These are phyloP conservation scores for Alectoria sarmentosa DNA, from an alignment of 495 filamentous ascomycete genomes.

Conservation along the genomic window DNA sequence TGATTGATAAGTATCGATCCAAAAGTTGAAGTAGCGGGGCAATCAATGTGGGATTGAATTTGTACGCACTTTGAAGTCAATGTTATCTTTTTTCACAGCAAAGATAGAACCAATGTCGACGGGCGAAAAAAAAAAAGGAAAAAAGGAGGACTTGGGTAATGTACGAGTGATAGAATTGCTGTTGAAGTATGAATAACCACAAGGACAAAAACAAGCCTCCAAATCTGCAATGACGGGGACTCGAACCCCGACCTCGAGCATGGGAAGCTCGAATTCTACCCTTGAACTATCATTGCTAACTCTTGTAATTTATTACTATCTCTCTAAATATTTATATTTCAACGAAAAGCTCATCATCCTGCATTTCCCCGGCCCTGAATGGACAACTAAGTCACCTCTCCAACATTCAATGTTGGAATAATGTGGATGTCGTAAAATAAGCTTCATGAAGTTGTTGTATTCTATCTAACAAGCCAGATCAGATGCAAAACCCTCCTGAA, in stretches of 20 bases:
- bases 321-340: too few relatives aligned
- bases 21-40: not conserved
- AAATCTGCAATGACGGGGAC: constrained; percentile 25
- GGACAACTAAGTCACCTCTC: not conserved
- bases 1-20: not conserved
- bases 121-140: too few relatives aligned
- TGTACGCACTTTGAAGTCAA: too few relatives aligned
- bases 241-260: constrained; percentile 31
- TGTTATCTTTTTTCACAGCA: too few relatives aligned
- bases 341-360: too few relatives aligned
- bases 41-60: not conserved
- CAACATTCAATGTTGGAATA: not conserved
- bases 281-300: constrained; percentile 27
- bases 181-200: too few relatives aligned
- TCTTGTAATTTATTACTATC: too few relatives aligned
- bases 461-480: not conserved
- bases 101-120: too few relatives aligned
- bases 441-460: not conserved
- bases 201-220: too few relatives aligned
- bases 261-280: constrained; percentile 33
- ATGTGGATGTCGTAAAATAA: not conserved
- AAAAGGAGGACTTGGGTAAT: too few relatives aligned
- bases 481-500: not conserved
- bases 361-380: too few relatives aligned
- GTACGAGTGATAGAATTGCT: too few relatives aligned